Evolutionary conservation across 2,329 filamentous ascomycete species (phyloP).

Genomic region (Blastomyces percursus): DNA sequence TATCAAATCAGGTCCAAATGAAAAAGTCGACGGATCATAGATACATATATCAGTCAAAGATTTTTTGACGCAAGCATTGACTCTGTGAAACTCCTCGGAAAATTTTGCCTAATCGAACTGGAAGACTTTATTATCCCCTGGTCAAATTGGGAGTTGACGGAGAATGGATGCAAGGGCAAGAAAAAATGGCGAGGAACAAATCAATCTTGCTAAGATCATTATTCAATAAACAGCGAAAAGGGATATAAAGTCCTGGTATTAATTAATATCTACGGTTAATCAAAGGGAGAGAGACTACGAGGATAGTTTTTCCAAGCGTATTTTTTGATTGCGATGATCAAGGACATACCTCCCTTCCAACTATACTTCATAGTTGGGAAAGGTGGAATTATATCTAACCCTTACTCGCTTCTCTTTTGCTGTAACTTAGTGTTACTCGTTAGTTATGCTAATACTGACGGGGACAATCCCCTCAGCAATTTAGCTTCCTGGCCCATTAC

Average conservation of each 20-base stretch:
- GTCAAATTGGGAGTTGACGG: background rate
- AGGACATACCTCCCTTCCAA: background rate
- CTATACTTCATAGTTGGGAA: background rate
- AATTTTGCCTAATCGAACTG: background rate
- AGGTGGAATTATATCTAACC: background rate
- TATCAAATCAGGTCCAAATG: background rate
- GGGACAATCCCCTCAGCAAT: background rate
- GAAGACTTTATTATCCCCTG: background rate
- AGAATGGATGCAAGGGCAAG: background rate
- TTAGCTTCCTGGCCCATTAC: background rate
- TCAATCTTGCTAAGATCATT: background rate
- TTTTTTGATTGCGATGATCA: background rate
- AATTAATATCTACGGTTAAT: background rate
- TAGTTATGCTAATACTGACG: background rate
- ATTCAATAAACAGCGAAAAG: background rate
- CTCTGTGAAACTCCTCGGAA: background rate
- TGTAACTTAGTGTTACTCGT: background rate
- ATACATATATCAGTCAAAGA: background rate
- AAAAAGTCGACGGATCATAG: background rate
- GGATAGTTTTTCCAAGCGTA: background rate
- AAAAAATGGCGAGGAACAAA: background rate
- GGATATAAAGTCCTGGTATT: background rate
- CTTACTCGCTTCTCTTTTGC: background rate
- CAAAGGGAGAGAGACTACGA: background rate
- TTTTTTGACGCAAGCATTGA: background rate